A percentile compares a stretch with the other conserved stretches of the same genome.
phyloP scores from a whole-genome alignment of 495 filamentous ascomycete genomes.

The Articulospora tetracladia region DNA sequence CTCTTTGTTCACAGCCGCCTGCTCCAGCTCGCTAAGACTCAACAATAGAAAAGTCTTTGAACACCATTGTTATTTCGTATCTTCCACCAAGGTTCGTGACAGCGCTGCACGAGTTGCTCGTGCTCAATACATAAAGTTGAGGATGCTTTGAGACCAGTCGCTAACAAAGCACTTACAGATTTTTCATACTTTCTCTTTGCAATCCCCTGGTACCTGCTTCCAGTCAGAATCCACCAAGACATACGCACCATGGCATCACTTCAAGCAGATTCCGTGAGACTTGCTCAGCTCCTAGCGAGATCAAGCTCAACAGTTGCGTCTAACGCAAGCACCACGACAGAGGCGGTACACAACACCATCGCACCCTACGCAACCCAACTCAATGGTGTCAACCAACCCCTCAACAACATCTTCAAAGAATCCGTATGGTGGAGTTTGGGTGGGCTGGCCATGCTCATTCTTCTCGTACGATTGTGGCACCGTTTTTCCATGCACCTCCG shows the following conservation, averaged over 20 bases:
- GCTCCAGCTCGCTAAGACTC: neutral
- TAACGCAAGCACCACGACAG: neutral
- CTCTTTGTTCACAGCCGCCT: constrained; percentile 1
- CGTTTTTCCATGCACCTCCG: constrained; percentile 41
- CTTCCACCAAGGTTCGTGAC: constrained; percentile 4
- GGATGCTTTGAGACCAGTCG: neutral
- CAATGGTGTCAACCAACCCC: constrained; percentile 46
- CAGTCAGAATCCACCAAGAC: neutral
- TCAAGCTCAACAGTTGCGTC: neutral
- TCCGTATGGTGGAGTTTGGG: constrained; percentile 48
- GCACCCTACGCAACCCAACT: constrained; percentile 42
- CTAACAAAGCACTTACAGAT: neutral
- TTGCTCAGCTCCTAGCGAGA: constrained; percentile 5
- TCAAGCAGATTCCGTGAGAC: neutral
- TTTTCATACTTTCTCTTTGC: neutral
- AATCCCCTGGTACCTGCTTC: neutral
- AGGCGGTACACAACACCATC: constrained; percentile 23
- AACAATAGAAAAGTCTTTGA: constrained; percentile 13
- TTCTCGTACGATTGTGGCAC: constrained; percentile 39
- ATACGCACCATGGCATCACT: neutral
- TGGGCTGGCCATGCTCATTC: constrained; percentile 38
- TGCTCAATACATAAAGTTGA: neutral
- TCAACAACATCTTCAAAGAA: constrained; percentile 44
- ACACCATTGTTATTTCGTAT: constrained; percentile 7
- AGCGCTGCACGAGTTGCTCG: neutral